Evolutionary conservation across 2,329 filamentous ascomycete species (phyloP).

Genomic region (Diaporthe nobilis): DNA sequence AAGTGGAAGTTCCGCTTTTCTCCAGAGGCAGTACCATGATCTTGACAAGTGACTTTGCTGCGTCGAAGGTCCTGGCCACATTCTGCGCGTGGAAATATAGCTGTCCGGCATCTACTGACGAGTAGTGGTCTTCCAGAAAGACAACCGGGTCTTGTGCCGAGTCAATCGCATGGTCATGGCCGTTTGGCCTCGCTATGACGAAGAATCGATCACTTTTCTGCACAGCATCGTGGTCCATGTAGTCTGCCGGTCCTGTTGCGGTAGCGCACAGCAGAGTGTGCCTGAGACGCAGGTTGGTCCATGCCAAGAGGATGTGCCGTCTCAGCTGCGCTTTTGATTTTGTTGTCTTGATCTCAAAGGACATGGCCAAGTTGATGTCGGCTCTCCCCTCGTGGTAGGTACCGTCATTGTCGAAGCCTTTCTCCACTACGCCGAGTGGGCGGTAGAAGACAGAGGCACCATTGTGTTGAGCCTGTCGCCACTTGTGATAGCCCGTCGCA

Average conservation of each 20-base stretch:
- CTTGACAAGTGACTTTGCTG: slow-evolving; percentile 42
- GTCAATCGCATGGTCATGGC: slow-evolving; percentile 11
- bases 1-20: slow-evolving; percentile 15
- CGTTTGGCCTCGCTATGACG: background rate
- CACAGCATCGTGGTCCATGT: slow-evolving; percentile 38
- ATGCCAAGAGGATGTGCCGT: slow-evolving; percentile 44
- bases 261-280: slow-evolving; percentile 43
- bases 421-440: slow-evolving; percentile 43
- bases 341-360: slow-evolving; percentile 40
- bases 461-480: slow-evolving; percentile 23
- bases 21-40: slow-evolving; percentile 44
- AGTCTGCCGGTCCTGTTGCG: slow-evolving; percentile 35
- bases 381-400: slow-evolving; percentile 46
- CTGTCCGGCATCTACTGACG: slow-evolving; percentile 37
- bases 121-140: slow-evolving; percentile 32
- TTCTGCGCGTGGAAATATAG: slow-evolving; percentile 45
- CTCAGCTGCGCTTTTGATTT: slow-evolving; percentile 40
- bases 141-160: background rate
- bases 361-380: slow-evolving; percentile 44
- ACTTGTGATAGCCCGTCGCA: slow-evolving; percentile 37
- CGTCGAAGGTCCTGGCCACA: slow-evolving; percentile 43
- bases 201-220: slow-evolving; percentile 32
- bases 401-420: slow-evolving; percentile 47
- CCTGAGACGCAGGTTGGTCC: slow-evolving; percentile 43
- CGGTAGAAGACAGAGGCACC: slow-evolving; percentile 27